Percentiles rank a stretch among this genome's conserved stretches.
Conservation (phyloP, 805 yeast genomes). For the Cyberlindnera maritima region DNA sequence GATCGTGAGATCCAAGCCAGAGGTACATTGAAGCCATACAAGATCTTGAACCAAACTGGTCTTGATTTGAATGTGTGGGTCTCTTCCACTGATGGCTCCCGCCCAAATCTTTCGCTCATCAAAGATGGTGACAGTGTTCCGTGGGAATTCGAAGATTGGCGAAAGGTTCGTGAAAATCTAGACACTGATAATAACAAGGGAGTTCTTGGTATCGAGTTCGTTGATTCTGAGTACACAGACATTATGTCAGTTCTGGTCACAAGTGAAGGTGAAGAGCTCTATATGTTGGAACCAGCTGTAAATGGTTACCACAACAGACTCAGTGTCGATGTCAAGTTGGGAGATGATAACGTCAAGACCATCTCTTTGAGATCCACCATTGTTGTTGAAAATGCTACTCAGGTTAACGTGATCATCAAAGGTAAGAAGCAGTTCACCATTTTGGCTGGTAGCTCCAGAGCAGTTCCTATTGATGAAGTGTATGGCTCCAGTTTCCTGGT, state of each 20-base stretch:
- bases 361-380: slow-evolving; percentile 78
- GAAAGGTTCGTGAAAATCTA: slow-evolving; percentile 74
- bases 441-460: slow-evolving; percentile 51
- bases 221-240: slow-evolving; percentile 53
- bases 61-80: slow-evolving; percentile 78
- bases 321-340: slow-evolving; percentile 64
- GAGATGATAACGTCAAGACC: slow-evolving; percentile 75
- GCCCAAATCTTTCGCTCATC: slow-evolving; percentile 33
- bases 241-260: slow-evolving; percentile 61
- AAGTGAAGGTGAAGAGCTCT: slow-evolving; percentile 80
- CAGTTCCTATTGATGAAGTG: slow-evolving; percentile 74
- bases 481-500: slow-evolving; percentile 56
- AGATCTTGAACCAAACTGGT: slow-evolving; percentile 83
- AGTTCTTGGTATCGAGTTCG: slow-evolving; percentile 58
- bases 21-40: slow-evolving; percentile 80
- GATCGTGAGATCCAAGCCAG: slow-evolving; percentile 58
- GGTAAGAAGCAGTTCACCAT: slow-evolving; percentile 39
- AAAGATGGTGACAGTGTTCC: slow-evolving; percentile 51
- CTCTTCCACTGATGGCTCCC: slow-evolving; percentile 37
- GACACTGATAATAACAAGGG: slow-evolving; percentile 62
- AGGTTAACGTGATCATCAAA: slow-evolving; percentile 41
- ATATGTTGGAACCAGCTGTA: slow-evolving; percentile 60
- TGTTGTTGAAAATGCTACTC: slow-evolving; percentile 61
- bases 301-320: slow-evolving; percentile 69
- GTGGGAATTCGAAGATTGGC: slow-evolving; percentile 97